Evolutionary conservation across 495 filamentous ascomycete genomes (phyloP).

Genomic region (Penicillium flavigenum): DNA sequence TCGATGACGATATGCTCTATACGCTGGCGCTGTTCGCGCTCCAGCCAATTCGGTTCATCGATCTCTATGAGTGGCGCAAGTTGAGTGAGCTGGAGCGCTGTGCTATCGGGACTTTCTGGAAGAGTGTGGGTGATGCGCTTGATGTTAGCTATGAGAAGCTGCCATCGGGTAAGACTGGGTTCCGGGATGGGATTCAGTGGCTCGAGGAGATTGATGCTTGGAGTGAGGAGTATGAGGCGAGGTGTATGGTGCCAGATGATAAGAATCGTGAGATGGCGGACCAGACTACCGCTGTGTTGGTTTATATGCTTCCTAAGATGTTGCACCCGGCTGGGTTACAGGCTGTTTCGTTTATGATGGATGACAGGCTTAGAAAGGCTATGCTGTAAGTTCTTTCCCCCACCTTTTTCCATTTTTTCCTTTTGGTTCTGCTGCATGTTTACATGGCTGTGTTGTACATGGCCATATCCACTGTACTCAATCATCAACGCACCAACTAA

Average conservation of each 20-base stretch:
- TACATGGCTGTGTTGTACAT: neutral
- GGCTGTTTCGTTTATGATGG: slow-evolving; percentile 60
- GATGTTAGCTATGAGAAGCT: slow-evolving; percentile 52
- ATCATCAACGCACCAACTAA: neutral
- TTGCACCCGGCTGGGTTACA: slow-evolving; percentile 50
- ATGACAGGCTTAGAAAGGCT: slow-evolving; percentile 58
- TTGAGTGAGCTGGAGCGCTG: slow-evolving; percentile 64
- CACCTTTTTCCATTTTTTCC: neutral
- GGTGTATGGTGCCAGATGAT: slow-evolving; percentile 55
- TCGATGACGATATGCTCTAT: slow-evolving; percentile 65
- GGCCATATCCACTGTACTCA: neutral
- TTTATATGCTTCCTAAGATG: slow-evolving; percentile 54
- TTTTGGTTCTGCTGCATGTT: neutral
- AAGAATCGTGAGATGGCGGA: slow-evolving; percentile 55
- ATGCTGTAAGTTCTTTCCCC: slow-evolving; percentile 54
- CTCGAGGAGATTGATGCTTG: slow-evolving; percentile 60
- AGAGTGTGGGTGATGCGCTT: slow-evolving; percentile 61
- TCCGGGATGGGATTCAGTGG: slow-evolving; percentile 63
- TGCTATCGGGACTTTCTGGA: slow-evolving; percentile 66
- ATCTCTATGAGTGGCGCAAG: slow-evolving; percentile 61
- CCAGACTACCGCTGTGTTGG: slow-evolving; percentile 56
- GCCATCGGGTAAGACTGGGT: slow-evolving; percentile 43
- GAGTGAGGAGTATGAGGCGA: slow-evolving; percentile 57
- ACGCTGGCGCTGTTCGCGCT: slow-evolving; percentile 62
- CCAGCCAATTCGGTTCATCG: slow-evolving; percentile 59